Evolutionary conservation across 1,139 yeast genomes (phyloP), one percentile per base, ranked within the genome.

Genomic region (Zygosaccharomyces pseudobailii): DNA sequence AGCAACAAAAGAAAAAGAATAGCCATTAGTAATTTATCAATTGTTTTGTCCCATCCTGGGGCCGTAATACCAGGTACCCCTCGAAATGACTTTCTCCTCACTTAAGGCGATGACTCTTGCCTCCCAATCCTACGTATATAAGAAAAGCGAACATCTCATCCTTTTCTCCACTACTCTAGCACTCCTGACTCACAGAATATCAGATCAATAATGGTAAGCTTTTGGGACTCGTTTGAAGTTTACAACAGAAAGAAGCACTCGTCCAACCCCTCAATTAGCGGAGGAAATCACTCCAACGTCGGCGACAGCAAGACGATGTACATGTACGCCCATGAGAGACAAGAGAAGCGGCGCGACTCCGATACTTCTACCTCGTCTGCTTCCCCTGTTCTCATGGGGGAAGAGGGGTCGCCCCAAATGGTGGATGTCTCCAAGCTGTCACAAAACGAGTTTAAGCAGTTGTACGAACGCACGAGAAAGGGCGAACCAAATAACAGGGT

Each of bases 401-500:
- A 27, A 8, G 48, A 42, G 22, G 42, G 24, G 44, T 22, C 39
- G 39, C 55, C 62, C 5, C 52, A 48, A 36, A 49, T 54, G 56
- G 63, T 61, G 7, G 66, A 61, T 41, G 45, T 62, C 25, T 57
- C 65, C 6, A 50, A 53, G 20, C 36, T 64, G 50, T 52, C 66
- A 10, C 65, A 57, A 36, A 43, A 43, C 24, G 68, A 64, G 47
- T 60, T 64, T 43, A 54, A 62, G 36, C 46, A 48, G n/a, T 25
- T 62, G 19, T 59, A 59, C 43, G 55, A 59, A 20, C 40, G 47
- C 21, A 41, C 61, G 46, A 53, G 56, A 41, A 57, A 55, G 55
- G 67, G 68, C 21, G 67, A 61, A 41, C 68, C 68, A 7, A 56
- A 63, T 47, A 64, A 64, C 48, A 49, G 55, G 36, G 68, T 64